These are phyloP conservation scores for Phaeolepiota aurea DNA, from an alignment of 768 basidiomycete genomes.

Conservation along the genomic window DNA sequence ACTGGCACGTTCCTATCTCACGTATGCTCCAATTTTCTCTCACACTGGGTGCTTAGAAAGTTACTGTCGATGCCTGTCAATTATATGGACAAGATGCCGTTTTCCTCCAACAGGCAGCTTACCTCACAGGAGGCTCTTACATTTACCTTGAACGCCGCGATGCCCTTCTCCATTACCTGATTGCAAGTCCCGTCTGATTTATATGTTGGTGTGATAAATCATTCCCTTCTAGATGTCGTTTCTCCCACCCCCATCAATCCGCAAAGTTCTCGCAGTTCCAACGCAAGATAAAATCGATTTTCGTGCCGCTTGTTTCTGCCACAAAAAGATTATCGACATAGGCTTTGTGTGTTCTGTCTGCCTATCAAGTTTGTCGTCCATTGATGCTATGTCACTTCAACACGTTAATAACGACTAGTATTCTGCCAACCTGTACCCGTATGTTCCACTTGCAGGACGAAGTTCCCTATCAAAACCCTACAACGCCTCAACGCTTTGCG, in stretches of 20 bases:
- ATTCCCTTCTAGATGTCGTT: conserved; percentile 66
- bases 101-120: conserved; percentile 95
- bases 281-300: conserved; percentile 96
- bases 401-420: conserved; percentile 36
- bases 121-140: conserved; percentile 92
- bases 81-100: conserved; percentile 84
- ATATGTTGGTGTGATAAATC: conserved; percentile 2
- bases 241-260: conserved; percentile 47
- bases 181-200: conserved; percentile 30
- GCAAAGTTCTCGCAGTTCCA: conserved; percentile 73
- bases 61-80: conserved; percentile 94
- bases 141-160: conserved; percentile 75
- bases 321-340: conserved; percentile 92
- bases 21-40: too few species aligned
- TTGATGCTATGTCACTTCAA: conserved; percentile 7
- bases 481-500: conserved; percentile 68
- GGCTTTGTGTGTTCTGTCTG: conserved; percentile 99
- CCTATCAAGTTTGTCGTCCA: conserved; percentile 68
- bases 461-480: conserved; percentile 90
- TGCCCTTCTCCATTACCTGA: conserved; percentile 87
- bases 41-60: too few species aligned
- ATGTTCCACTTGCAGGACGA: conserved; percentile 92
- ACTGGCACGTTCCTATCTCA: conserved; percentile 43
- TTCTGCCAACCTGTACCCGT: conserved; percentile 93
- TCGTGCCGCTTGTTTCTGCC: conserved; percentile 97